Evolutionary conservation across 257 asterid species (phyloP), one percentile per base, ranked within the genome.

Genomic region (Nicotiana noctiflora): DNA sequence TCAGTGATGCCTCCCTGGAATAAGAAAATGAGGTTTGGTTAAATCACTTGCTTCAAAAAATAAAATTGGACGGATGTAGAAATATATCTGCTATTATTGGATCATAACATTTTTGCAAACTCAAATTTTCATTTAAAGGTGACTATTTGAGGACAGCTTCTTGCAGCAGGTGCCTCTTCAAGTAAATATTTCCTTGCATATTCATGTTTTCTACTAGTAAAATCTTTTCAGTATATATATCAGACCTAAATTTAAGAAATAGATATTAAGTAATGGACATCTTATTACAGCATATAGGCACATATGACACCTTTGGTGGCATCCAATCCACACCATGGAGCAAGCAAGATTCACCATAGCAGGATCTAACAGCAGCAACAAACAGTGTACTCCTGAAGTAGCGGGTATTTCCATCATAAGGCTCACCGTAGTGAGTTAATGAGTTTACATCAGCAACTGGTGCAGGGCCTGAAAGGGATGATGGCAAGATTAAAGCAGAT

Each of bases 241-340:
- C 8, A 19, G 37, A 72, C 14, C 46, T 23, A 72, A 44, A 21
- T 46, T 72, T 72, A 31, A 23, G 37, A 70, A 7, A 46, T 23
- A 74, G 51, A 49, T 49, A 72, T 7, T 40, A 49, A 23, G 44
- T 49, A 74, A 56, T 14, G 23, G 78, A 49, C 17, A 49, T 70
- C 57, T 70, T 70, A 40, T 7, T 49, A 23, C 61, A 74, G 78
- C 78, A 74, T 14, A 49, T 74, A 21, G 61, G 61, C 44, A 46
- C 59, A 70, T 46, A 81, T 76, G 80, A 95, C 49, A 40, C 98
- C 97, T 95, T 95, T 53, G 99, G 99, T 40, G 99, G 97, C 97
- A 95, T 93, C 98, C 98, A 95, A 62, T 92, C 99, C 81, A 91
- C 96, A 76, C 99, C 99, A 81, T 95, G 99, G 80, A 95, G 97